These are phyloP conservation scores for Alliaria petiolata DNA, from an alignment of 345 rosid genomes.

Conservation along the genomic window DNA sequence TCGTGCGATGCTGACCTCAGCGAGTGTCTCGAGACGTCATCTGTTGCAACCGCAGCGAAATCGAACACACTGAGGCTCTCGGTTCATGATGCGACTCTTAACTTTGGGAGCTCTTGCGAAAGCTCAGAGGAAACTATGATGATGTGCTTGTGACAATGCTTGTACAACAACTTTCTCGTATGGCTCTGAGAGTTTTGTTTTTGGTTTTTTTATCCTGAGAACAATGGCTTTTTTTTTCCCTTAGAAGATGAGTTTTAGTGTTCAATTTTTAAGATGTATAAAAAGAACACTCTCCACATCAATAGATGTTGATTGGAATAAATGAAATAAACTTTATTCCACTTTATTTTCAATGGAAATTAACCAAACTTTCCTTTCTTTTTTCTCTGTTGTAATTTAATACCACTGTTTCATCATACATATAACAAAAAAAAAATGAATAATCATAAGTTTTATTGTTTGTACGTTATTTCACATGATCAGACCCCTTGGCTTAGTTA, in stretches of 20 bases:
- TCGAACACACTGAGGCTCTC: constrained; percentile 49
- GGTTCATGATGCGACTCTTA: constrained; percentile 57
- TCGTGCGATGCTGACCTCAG: constrained; percentile 80
- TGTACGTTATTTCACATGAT: neutral
- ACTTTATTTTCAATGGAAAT: neutral
- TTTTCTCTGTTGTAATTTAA: no score
- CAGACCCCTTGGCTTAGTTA: no score
- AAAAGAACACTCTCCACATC: constrained; percentile 22
- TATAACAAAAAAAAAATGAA: no score
- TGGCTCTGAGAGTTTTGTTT: constrained; percentile 14
- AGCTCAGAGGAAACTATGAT: constrained; percentile 60
- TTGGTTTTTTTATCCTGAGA: neutral
- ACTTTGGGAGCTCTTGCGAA: constrained; percentile 87
- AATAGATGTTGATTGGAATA: constrained; percentile 15
- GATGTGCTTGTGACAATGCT: constrained; percentile 28
- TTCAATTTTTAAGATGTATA: constrained; percentile 14
- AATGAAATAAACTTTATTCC: neutral
- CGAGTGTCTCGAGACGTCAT: constrained; percentile 71
- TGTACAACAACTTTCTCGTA: neutral
- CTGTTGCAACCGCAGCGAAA: constrained; percentile 29
- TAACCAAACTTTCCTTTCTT: neutral
- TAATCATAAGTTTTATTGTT: neutral
- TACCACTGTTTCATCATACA: neutral
- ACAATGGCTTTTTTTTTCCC: neutral
- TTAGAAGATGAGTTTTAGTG: constrained; percentile 19